Evolutionary conservation across 148 eudicot species (phyloP).

Genomic region (Selenicereus undatus): DNA sequence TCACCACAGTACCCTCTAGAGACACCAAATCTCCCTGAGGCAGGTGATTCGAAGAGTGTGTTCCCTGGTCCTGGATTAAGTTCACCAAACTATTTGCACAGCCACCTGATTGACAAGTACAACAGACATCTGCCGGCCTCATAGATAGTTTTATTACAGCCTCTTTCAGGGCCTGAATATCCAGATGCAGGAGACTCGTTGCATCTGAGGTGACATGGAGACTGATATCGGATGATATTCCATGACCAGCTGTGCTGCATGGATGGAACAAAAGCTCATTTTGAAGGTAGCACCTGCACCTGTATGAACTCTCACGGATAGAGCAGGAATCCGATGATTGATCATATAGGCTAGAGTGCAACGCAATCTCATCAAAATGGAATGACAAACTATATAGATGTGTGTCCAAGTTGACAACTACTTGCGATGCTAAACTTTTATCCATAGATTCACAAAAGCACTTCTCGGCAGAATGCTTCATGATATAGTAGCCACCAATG

Average conservation of each 20-base stretch:
- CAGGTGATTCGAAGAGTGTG: conserved; percentile 30
- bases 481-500: conserved; percentile 56
- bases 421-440: conserved; percentile 30
- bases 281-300: conserved; percentile 20
- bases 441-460: conserved; percentile 35
- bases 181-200: conserved; percentile 28
- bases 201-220: conserved; percentile 40
- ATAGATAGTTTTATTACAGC: conserved; percentile 24
- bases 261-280: conserved; percentile 32
- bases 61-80: conserved; percentile 26
- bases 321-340: conserved; percentile 19
- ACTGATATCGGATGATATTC: conserved; percentile 45
- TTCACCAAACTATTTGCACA: conserved; percentile 14
- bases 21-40: conserved; percentile 67
- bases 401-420: conserved; percentile 38
- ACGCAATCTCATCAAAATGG: conserved; percentile 37
- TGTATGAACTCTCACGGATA: conserved; percentile 21
- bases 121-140: conserved; percentile 23
- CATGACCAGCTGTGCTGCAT: conserved; percentile 23
- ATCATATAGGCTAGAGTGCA: conserved; percentile 20
- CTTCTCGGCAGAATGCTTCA: conserved; percentile 55
- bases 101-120: conserved; percentile 22
- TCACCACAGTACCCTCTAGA: conserved; percentile 60
- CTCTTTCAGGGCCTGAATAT: conserved; percentile 32
- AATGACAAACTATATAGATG: conserved; percentile 51